Base-by-base conservation (phyloP, 2,329 filamentous ascomycete species). In the Plectosphaerella sp. region DNA sequence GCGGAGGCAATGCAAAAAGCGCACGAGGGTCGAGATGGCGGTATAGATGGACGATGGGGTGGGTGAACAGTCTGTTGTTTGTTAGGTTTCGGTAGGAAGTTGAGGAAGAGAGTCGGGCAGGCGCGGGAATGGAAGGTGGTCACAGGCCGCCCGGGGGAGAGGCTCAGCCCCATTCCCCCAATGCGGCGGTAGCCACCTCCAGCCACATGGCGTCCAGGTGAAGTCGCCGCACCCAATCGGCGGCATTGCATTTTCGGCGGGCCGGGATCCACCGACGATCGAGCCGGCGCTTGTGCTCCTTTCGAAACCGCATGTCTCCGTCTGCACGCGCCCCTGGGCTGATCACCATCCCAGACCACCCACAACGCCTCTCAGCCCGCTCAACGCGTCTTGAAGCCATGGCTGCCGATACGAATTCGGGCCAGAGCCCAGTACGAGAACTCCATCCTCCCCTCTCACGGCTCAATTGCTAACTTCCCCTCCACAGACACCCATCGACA, bases 401-500 rank as follows among this genome's bases (percentile, higher is more conserved):
- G 43, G 43, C 43, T 25, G 15, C 37, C 15, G 18, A 20, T 20
- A 16, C 37, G 37, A 41, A 20, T n/a, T 46, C 43, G 11, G 20
- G 22, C 4, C 22, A 28, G 14, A 46, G 43, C 43, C 20, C 20
- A 8, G 22, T 15, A 41, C 37, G 37, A 33, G 8, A 33, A 9
- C 28, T 3, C 2, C 28, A 5, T 3, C 28, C 8, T 7, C 8
- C 2, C 8, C 11, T 12, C 28, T 7, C 11, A 12, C 8, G 28
- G 2, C 11, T 33, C 28, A 33, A 33, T 33, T 3, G 28, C 28
- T 33, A 9, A 33, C 28, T 33, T 33, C 28, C n/a, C n/a, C 28
- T 33, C 8, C 28, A 12, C 28, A 33, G 28, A 33, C 28, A 33
- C 62, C 67, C 51, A 64, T 73, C 49, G 63, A 64, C 61, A 74